Percentiles rank a stretch among this genome's conserved stretches.
These are phyloP conservation scores for Mycena galericulata DNA, from an alignment of 768 basidiomycete genomes.

Conservation along the genomic window DNA sequence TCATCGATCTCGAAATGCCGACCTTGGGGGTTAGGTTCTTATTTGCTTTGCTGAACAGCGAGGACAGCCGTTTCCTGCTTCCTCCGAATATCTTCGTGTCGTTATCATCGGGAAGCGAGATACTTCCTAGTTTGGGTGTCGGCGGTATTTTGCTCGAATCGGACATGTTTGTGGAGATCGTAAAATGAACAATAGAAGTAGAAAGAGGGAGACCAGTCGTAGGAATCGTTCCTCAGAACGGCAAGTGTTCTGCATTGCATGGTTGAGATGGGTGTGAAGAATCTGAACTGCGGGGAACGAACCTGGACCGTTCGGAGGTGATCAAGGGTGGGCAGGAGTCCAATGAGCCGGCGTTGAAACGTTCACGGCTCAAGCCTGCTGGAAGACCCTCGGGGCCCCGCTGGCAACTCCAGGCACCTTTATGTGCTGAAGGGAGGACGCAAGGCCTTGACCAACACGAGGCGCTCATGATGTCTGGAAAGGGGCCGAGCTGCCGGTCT, in stretches of 20 bases:
- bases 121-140: slow-evolving; percentile 34
- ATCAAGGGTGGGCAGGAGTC: slow-evolving; percentile 10
- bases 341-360: slow-evolving; percentile 17
- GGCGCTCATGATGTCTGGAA: slow-evolving; percentile 35
- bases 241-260: neutral
- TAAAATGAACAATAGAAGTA: slow-evolving; percentile 16
- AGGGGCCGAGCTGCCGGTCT: slow-evolving; percentile 28
- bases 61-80: slow-evolving; percentile 28
- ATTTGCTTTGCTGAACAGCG: slow-evolving; percentile 27
- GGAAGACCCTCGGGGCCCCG: slow-evolving; percentile 33
- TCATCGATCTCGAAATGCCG: slow-evolving; percentile 30
- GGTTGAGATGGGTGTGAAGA: slow-evolving; percentile 5
- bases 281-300: neutral
- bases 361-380: slow-evolving; percentile 21
- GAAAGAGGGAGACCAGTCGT: slow-evolving; percentile 12
- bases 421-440: slow-evolving; percentile 38
- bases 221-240: slow-evolving; percentile 23
- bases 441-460: slow-evolving; percentile 39
- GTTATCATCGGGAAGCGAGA: slow-evolving; percentile 34
- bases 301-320: slow-evolving; percentile 18
- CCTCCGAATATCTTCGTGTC: slow-evolving; percentile 31
- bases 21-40: slow-evolving; percentile 2
- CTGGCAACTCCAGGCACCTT: slow-evolving; percentile 35
- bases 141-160: slow-evolving; percentile 31
- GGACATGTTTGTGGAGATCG: slow-evolving; percentile 34